These are phyloP conservation scores for Paratinospora sagittata DNA, from an alignment of 164 flowering plant genomes.

Conservation along the genomic window DNA sequence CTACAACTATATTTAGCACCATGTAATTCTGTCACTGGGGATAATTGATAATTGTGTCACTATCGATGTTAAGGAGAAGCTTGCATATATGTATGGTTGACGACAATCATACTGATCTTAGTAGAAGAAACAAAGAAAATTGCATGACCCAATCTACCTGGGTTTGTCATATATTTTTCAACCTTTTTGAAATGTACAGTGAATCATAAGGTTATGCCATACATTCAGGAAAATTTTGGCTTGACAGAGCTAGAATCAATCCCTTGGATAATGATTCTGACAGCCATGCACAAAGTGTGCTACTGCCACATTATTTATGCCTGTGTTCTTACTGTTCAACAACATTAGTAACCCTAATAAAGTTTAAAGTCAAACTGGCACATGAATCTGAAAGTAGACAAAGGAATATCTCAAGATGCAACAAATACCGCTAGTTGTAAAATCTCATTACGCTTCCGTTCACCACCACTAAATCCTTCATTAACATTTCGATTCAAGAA, in stretches of 20 bases:
- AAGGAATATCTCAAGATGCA: not conserved
- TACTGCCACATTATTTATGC: not conserved
- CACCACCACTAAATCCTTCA: conserved; percentile 99
- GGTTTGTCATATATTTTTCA: too few species aligned
- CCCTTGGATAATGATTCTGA: not conserved
- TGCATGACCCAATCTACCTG: not conserved
- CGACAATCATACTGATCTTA: too few species aligned
- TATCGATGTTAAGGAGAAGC: not conserved
- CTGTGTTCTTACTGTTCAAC: not conserved
- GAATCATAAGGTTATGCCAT: not conserved
- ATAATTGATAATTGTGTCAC: not conserved
- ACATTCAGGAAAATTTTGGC: not conserved
- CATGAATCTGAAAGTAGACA: not conserved
- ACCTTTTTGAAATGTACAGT: not conserved
- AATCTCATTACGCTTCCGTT: conserved; percentile 95
- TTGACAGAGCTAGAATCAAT: not conserved
- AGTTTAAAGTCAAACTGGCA: not conserved
- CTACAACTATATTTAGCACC: not conserved
- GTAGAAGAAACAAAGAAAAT: not conserved
- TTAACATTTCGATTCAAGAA: conserved; percentile 91
- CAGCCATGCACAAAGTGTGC: not conserved
- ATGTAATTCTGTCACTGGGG: not conserved
- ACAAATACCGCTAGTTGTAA: conserved; percentile 86
- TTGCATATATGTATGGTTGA: not conserved
- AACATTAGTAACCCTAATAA: too few species aligned